Evolutionary conservation across 179 eudicot genomes (phyloP), one percentile per base, ranked within the genome.

Genomic region (Heliamphora pulchella): DNA sequence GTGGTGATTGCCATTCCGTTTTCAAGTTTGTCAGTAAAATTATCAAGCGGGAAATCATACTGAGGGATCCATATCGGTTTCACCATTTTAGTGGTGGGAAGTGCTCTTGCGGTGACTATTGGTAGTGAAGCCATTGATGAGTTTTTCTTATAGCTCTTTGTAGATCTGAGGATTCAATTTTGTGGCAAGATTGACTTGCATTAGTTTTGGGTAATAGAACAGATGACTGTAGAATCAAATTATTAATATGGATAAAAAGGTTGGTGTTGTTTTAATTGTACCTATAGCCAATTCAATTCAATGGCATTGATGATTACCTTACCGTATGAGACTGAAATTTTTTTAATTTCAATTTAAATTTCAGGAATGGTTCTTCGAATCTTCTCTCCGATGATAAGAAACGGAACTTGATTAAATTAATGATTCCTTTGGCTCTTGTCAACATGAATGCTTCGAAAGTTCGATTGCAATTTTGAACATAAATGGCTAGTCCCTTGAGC

Each of bases 31-130:
- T 85, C 22, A 91, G 92, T 77, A 78, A 74, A 41, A 78, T 83
- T 75, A 86, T 85, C 7, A 63, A 47, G 11, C 80, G 90, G 79
- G 88, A 89, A 75, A 89, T 92, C 59, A 67, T 90, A 62, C 71
- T 90, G 71, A 84, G 92, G 79, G 97, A 92, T 79, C 91, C 92
- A 4, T 91, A 85, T 50, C 78, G 95, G 70, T 90, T 89, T 85
- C 95, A 91, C 81, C 94, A 91, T 80, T 91, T 92, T 82, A 81
- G 79, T 1, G 69, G 54, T 61, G 97, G 97, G 15, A 83, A 85
- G 74, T 91, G 97, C 78, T 91, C 95, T 46, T 92, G 95, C 79
- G 86, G 87, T 77, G 97, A 92, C 85, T 92, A 84, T 80, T 91
- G 93, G 95, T 92, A 89, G 88, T 50, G 8, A 43, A 17, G 50